These are phyloP conservation scores for Alternaria conjuncta DNA, from an alignment of 2,329 filamentous ascomycete genomes.

Conservation along the genomic window DNA sequence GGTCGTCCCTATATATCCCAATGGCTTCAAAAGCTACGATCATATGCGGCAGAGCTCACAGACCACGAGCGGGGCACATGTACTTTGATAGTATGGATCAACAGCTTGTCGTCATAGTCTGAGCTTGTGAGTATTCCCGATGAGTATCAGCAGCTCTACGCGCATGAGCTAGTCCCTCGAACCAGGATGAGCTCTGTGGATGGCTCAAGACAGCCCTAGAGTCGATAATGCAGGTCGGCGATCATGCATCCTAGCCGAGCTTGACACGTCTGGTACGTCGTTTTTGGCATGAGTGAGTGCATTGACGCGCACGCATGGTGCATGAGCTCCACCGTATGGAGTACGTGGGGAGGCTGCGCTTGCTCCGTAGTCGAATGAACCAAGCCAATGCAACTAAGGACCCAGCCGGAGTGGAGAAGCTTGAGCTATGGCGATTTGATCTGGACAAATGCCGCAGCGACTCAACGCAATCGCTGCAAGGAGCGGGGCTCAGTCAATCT, in stretches of 20 bases:
- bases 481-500: neutral
- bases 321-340: neutral
- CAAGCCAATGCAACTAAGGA: neutral
- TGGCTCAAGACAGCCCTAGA: neutral
- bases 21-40: slow-evolving; percentile 5
- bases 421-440: neutral
- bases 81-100: slow-evolving; percentile 11
- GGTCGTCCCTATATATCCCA: slow-evolving; percentile 10
- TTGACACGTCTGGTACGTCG: neutral
- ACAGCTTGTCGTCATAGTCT: slow-evolving; percentile 4
- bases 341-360: slow-evolving; percentile 1
- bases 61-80: slow-evolving; percentile 22
- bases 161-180: slow-evolving; percentile 12
- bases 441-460: neutral
- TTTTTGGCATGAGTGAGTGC: neutral
- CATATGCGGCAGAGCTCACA: slow-evolving; percentile 4
- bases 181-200: slow-evolving; percentile 12
- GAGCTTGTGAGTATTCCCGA: neutral
- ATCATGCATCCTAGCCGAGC: slow-evolving; percentile 13
- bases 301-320: slow-evolving; percentile 5
- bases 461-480: neutral
- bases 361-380: neutral
- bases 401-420: neutral
- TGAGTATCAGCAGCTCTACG: neutral
- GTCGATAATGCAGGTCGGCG: slow-evolving; percentile 10